Conservation (phyloP, 352 stramenopile species). For the Pythium guiyangense region DNA sequence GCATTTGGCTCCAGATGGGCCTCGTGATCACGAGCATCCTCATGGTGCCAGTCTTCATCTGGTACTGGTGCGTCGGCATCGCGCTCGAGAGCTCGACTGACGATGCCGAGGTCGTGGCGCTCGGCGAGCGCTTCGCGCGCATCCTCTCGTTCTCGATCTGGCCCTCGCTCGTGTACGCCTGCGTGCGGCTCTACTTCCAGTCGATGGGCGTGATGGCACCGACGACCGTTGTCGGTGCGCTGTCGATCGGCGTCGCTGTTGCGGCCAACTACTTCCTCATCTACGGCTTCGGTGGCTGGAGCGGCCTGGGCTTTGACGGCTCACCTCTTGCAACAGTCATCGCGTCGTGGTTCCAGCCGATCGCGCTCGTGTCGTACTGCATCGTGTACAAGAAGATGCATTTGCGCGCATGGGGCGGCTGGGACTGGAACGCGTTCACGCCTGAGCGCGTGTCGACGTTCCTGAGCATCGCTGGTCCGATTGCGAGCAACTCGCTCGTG, state of each 20-base stretch:
- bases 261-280: slow-evolving; percentile 64
- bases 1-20: slow-evolving; percentile 36
- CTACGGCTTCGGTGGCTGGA: slow-evolving; percentile 51
- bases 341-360: slow-evolving; percentile 76
- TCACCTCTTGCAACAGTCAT: slow-evolving; percentile 74
- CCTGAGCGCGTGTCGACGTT: slow-evolving; percentile 57
- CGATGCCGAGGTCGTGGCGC: slow-evolving; percentile 53
- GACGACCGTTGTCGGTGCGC: slow-evolving; percentile 60
- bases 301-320: slow-evolving; percentile 67
- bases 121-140: slow-evolving; percentile 67
- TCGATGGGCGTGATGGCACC: slow-evolving; percentile 76
- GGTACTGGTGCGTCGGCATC: slow-evolving; percentile 41
- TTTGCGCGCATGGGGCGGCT: slow-evolving; percentile 63
- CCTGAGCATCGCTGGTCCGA: slow-evolving; percentile 54
- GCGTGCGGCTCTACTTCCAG: slow-evolving; percentile 79
- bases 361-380: slow-evolving; percentile 71
- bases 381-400: slow-evolving; percentile 74
- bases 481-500: slow-evolving; percentile 63
- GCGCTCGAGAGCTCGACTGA: slow-evolving; percentile 59
- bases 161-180: slow-evolving; percentile 72
- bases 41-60: slow-evolving; percentile 32
- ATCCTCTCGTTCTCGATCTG: slow-evolving; percentile 80
- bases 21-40: slow-evolving; percentile 27
- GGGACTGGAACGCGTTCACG: slow-evolving; percentile 56
- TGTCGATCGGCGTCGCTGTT: slow-evolving; percentile 61